Percentiles rank a stretch among this genome's conserved stretches.
These are phyloP conservation scores for Salisapilia sapeloensis DNA, from an alignment of 352 stramenopile genomes.

Conservation along the genomic window DNA sequence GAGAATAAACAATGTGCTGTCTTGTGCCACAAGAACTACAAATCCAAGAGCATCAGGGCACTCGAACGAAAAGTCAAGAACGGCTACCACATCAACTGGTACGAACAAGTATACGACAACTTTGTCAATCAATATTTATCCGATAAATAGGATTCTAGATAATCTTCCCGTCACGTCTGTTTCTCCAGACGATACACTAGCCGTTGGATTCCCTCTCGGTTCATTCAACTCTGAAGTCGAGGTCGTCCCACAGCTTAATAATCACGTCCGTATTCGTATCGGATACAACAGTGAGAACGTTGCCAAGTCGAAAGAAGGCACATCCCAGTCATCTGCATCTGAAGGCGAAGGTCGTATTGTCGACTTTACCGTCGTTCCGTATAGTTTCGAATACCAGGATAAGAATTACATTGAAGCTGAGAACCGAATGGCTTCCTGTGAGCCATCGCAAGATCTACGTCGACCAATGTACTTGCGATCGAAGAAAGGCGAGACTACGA, in stretches of 20 bases:
- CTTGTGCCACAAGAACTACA: constrained; percentile 73
- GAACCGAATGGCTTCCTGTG: constrained; percentile 63
- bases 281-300: constrained; percentile 90
- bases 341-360: constrained; percentile 91
- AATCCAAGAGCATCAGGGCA: constrained; percentile 84
- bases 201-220: constrained; percentile 77
- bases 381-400: constrained; percentile 91
- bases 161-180: constrained; percentile 89
- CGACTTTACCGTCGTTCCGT: constrained; percentile 95
- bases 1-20: constrained; percentile 52
- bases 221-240: constrained; percentile 84
- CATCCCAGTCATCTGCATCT: constrained; percentile 13
- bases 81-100: constrained; percentile 95
- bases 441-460: constrained; percentile 44
- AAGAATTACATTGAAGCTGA: constrained; percentile 35
- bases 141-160: constrained; percentile 88
- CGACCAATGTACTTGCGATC: constrained; percentile 67
- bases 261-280: constrained; percentile 99
- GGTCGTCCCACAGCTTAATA: constrained; percentile 89
- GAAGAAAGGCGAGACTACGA: constrained; percentile 64
- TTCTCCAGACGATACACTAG: constrained; percentile 38
- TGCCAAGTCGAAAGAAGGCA: constrained; percentile 20
- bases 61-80: constrained; percentile 91
- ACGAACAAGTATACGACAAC: constrained; percentile 12
- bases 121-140: not conserved